These are phyloP conservation scores for Citrus medica DNA, from an alignment of 345 rosid species.

Conservation along the genomic window DNA sequence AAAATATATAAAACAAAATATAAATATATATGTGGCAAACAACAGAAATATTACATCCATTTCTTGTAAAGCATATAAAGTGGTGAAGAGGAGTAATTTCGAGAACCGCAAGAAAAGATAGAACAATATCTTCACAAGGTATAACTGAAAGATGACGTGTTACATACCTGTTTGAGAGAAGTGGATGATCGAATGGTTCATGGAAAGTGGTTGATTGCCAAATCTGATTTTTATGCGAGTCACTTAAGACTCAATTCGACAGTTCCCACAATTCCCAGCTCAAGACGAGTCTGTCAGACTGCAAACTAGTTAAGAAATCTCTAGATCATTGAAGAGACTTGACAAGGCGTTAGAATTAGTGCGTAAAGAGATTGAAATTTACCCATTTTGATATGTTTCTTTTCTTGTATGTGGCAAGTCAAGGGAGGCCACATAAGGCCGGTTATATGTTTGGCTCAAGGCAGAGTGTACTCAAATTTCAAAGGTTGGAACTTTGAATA, in stretches of 20 bases:
- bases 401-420: not conserved
- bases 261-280: no score
- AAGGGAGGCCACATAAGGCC: not conserved
- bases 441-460: constrained; percentile 2
- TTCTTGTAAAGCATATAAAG: not conserved
- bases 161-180: not conserved
- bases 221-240: not conserved
- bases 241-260: no score
- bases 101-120: not conserved
- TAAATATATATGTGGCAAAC: not conserved
- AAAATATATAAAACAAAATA: not conserved
- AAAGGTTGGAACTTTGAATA: constrained; percentile 6
- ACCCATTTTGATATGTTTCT: not conserved
- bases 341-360: not conserved
- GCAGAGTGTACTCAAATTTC: not conserved
- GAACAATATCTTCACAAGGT: not conserved
- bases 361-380: not conserved
- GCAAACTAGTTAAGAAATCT: not conserved
- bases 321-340: not conserved
- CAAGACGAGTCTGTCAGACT: not conserved
- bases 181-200: not conserved
- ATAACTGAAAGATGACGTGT: not conserved
- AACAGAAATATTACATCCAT: not conserved
- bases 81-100: not conserved
- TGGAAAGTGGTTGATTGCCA: not conserved